Evolutionary conservation across 306 rosid genomes (phyloP).

Genomic region (Leucaena leucocephala): DNA sequence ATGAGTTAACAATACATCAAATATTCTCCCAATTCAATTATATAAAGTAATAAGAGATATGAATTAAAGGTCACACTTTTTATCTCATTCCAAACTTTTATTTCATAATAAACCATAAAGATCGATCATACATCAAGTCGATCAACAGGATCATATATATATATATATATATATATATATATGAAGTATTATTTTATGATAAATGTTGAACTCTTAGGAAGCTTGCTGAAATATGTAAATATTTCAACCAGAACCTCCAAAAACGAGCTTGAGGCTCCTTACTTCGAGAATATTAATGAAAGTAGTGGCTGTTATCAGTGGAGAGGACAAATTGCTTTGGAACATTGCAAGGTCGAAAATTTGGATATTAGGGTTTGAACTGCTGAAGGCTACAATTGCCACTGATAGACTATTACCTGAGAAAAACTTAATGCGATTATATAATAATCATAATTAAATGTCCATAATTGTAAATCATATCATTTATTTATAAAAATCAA

Average conservation of each 20-base stretch:
- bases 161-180: too few relatives aligned
- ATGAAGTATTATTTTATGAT: not conserved
- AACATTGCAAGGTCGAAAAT: not conserved
- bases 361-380: not conserved
- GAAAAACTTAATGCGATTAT: not conserved
- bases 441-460: not conserved
- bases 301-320: not conserved
- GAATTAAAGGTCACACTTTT: not conserved
- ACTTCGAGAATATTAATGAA: not conserved
- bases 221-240: not conserved
- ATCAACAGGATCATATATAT: not conserved
- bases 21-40: too few relatives aligned
- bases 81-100: not conserved
- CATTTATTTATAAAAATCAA: not conserved
- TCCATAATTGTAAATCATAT: not conserved
- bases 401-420: not conserved
- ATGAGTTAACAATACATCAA: too few relatives aligned
- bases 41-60: too few relatives aligned
- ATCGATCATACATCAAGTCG: not conserved
- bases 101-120: not conserved
- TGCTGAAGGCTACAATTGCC: not conserved
- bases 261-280: not conserved
- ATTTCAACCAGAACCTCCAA: not conserved
- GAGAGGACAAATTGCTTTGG: not conserved
- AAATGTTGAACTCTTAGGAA: not conserved